A percentile compares a stretch with the other conserved stretches of the same genome.
These are phyloP conservation scores for Lodderomyces theae DNA, from an alignment of 1,139 yeast species.

Conservation along the genomic window DNA sequence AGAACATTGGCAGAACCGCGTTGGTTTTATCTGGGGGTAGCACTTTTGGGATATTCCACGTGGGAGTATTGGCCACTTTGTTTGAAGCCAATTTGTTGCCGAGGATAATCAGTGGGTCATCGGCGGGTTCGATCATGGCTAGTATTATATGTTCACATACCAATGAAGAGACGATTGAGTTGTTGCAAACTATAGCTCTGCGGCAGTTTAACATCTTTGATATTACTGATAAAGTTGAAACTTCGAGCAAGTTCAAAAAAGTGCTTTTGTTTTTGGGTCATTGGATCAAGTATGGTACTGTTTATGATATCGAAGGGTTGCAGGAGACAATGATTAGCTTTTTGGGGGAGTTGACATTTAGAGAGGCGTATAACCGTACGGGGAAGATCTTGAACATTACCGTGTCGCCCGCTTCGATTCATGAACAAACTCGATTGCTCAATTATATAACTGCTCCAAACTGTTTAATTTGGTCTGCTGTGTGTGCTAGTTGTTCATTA, in stretches of 20 bases:
- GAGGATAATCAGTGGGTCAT: constrained; percentile 87
- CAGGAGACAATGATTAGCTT: constrained; percentile 71
- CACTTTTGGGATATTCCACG: constrained; percentile 87
- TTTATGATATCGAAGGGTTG: constrained; percentile 77
- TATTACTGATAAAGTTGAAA: constrained; percentile 19
- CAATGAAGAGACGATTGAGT: constrained; percentile 63
- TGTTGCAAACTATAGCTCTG: constrained; percentile 54
- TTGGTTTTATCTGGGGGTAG: constrained; percentile 93
- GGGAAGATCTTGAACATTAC: constrained; percentile 58
- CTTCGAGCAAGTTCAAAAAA: constrained; percentile 39
- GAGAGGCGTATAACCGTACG: constrained; percentile 59
- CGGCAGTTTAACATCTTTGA: constrained; percentile 72
- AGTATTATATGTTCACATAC: constrained; percentile 80
- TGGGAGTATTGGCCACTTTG: constrained; percentile 83
- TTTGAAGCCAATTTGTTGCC: constrained; percentile 77
- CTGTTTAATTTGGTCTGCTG: constrained; percentile 74
- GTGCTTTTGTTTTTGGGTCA: constrained; percentile 41
- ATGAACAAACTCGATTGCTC: constrained; percentile 53
- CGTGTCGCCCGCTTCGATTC: constrained; percentile 57
- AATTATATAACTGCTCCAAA: constrained; percentile 50
- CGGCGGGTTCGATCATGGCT: constrained; percentile 96
- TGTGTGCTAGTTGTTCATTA: constrained; percentile 92
- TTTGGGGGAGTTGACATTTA: constrained; percentile 82
- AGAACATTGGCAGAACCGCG: constrained; percentile 92
- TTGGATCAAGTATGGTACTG: constrained; percentile 76